Percentiles rank a stretch among this genome's conserved stretches.
Evolutionary conservation across 441 rosid species (phyloP).

Genomic region (Aleurites moluccanus): DNA sequence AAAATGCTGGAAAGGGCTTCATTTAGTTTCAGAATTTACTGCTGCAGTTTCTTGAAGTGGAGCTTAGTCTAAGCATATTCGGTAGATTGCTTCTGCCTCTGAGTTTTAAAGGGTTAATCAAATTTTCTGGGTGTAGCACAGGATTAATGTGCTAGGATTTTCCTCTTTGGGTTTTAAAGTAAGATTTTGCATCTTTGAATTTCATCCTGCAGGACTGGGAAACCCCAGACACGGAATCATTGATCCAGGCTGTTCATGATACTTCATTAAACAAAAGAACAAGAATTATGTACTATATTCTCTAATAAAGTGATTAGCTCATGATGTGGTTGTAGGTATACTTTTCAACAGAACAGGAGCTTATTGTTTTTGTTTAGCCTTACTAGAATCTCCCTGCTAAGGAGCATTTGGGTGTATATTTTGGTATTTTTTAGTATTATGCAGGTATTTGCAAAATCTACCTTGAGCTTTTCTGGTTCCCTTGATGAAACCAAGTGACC

Average conservation of each 20-base stretch:
- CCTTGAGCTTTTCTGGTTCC: neutral
- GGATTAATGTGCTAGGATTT: neutral
- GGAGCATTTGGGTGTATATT: neutral
- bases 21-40: neutral
- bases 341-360: neutral
- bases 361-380: neutral
- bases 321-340: neutral
- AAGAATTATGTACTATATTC: neutral
- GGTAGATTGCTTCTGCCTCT: neutral
- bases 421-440: too few relatives aligned
- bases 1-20: neutral
- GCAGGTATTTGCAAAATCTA: too few relatives aligned
- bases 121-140: neutral
- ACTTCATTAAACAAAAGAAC: neutral
- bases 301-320: neutral
- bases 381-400: neutral
- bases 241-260: neutral
- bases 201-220: neutral
- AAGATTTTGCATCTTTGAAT: neutral
- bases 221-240: neutral
- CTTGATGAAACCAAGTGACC: neutral
- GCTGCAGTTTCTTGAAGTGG: neutral
- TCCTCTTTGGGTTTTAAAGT: slow-evolving; percentile 8
- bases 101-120: neutral
- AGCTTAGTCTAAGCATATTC: neutral